Base-by-base conservation (phyloP, 2,329 filamentous ascomycete genomes). In the Scopulariopsis brevicaulis region DNA sequence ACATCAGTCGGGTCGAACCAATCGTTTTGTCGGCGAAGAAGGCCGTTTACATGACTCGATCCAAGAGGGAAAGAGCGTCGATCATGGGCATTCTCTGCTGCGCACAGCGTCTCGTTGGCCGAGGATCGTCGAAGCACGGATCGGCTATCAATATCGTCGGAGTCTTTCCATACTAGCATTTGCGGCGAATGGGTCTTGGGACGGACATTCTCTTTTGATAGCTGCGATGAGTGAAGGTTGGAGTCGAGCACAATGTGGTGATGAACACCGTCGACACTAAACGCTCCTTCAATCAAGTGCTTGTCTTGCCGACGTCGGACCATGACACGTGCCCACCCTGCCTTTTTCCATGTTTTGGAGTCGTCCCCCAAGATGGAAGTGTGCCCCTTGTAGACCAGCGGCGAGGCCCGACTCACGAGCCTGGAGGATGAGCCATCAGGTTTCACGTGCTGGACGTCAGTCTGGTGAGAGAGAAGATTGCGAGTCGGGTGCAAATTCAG, bases 141-240 rank as follows among this genome's bases (percentile, higher is more conserved):
- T 69, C 94, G 97, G 6, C 76, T 71, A 18, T 57, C 61, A 35
- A 74, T 70, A 66, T 96, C 84, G 69, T 97, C 94, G 32, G 91
- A 96, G 68, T 97, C 92, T 63, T 92, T 83, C 80, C 90, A 97
- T 1, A 96, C 80, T 40, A 96, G 78, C 92, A 99, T 94, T 67
- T 83, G 86, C 61, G 95, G 88, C 34, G 85, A 80, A 32, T 77
- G 68, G 35, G 73, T 70, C 32, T 67, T 63, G 35, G 73, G 70
- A 32, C 67, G 63, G 18, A 74, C 2, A 91, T 89, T 68, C 97
- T 94, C 53, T 84, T 74, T 24, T 74, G 70, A 60, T 89, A 82
- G 66, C 82, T 86, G 52, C 89, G 91, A 63, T 82, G 78, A 67
- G 82, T 78, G 67, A 94, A 99, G 61, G 84, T 86, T 28, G 80